These are phyloP conservation scores for Amanita exitialis DNA, from an alignment of 768 basidiomycete species.

Conservation along the genomic window DNA sequence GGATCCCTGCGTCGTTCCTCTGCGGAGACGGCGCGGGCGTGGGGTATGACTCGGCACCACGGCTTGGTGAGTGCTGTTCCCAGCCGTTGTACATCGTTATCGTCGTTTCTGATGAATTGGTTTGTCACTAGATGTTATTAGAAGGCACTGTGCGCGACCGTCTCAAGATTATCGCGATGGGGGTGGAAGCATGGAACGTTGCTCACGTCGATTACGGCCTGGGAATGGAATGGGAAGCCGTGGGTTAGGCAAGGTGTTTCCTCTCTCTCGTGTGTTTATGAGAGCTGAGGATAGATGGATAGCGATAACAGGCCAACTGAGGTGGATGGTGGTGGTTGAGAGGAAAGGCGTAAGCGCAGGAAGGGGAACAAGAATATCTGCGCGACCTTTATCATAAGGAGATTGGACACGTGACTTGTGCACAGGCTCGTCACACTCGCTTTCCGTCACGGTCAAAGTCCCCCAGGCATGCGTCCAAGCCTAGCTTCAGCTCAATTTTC, in stretches of 20 bases:
- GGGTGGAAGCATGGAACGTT: not conserved
- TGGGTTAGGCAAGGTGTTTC: not conserved
- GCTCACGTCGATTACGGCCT: not conserved
- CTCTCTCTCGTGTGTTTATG: not conserved
- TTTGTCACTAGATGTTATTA: not conserved
- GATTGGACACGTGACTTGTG: not conserved
- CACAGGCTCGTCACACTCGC: too few relatives aligned
- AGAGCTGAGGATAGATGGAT: not conserved
- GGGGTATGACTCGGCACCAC: not conserved
- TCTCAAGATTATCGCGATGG: not conserved
- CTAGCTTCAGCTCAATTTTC: too few relatives aligned
- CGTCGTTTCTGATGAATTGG: not conserved
- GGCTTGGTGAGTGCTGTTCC: not conserved
- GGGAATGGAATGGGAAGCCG: not conserved
- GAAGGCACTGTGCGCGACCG: not conserved
- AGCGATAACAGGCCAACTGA: not conserved
- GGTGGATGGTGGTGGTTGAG: not conserved
- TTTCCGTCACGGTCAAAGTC: too few relatives aligned
- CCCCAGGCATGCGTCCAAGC: too few relatives aligned
- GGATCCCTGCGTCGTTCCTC: not conserved
- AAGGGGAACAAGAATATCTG: not conserved
- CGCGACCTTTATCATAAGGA: not conserved
- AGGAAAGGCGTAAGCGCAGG: not conserved
- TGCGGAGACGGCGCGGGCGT: constrained; percentile 2
- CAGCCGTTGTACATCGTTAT: not conserved